Evolutionary conservation across 495 filamentous ascomycete genomes (phyloP).

Genomic region (Penicillium longicatenatum): DNA sequence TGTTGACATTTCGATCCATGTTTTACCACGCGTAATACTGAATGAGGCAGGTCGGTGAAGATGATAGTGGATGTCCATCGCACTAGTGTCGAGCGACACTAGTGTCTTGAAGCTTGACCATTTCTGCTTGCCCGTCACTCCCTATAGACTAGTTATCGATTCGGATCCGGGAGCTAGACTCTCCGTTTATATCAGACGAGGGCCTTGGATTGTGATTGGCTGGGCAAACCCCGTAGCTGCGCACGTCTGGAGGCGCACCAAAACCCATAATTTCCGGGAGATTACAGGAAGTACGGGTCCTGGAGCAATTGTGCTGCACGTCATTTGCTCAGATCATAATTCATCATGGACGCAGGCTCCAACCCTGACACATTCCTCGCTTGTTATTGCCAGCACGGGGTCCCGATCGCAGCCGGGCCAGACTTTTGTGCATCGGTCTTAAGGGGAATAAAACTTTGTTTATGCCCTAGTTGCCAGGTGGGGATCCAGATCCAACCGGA

Average conservation of each 20-base stretch:
- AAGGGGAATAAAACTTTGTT: neutral
- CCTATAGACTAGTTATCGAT: neutral
- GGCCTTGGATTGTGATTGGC: too few relatives aligned
- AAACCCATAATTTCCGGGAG: too few relatives aligned
- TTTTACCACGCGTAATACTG: neutral
- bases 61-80: neutral
- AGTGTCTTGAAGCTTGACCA: neutral
- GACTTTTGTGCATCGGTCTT: neutral
- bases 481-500: too few relatives aligned
- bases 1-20: neutral
- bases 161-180: neutral
- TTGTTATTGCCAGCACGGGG: neutral
- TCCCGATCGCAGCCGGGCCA: neutral
- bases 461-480: neutral
- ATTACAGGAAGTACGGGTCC: too few relatives aligned
- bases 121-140: neutral
- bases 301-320: too few relatives aligned
- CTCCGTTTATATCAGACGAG: neutral
- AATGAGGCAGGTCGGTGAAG: slow-evolving; percentile 8
- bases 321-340: too few relatives aligned
- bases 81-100: neutral
- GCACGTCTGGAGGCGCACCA: too few relatives aligned
- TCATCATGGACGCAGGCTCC: too few relatives aligned
- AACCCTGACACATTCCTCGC: neutral
- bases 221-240: too few relatives aligned